Conservation (phyloP, 2,329 filamentous ascomycete genomes). For the Fusarium aywerte region DNA sequence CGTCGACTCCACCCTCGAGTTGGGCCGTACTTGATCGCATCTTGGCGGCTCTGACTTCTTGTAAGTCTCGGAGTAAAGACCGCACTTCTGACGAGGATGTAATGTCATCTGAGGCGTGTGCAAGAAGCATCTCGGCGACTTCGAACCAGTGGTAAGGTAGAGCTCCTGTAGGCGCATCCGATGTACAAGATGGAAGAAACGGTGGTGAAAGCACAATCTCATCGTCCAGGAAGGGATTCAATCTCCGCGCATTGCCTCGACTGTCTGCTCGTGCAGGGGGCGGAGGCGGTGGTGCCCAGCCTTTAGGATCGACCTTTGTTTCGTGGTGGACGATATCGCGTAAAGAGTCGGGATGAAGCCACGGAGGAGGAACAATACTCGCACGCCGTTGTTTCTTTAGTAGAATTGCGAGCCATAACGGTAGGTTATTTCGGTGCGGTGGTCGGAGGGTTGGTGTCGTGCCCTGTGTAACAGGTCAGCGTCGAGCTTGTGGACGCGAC, state of each 20-base stretch:
- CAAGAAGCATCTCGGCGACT: conserved; percentile 85
- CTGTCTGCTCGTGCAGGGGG: conserved; percentile 65
- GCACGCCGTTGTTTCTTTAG: conserved; percentile 94
- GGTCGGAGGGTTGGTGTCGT: conserved; percentile 80
- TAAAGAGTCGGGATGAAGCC: conserved; percentile 83
- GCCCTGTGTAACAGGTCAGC: conserved; percentile 66
- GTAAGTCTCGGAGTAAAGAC: conserved; percentile 79
- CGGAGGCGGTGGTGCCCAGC: conserved; percentile 82
- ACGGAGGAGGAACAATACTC: conserved; percentile 90
- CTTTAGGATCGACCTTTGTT: conserved; percentile 73
- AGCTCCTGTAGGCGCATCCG: conserved; percentile 72
- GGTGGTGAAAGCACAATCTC: conserved; percentile 70
- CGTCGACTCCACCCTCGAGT: conserved; percentile 75
- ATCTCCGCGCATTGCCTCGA: conserved; percentile 55
- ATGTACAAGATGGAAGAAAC: conserved; percentile 80
- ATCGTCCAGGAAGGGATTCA: conserved; percentile 43
- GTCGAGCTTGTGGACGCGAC: conserved; percentile 27
- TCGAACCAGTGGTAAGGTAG: conserved; percentile 98
- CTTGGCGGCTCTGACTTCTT: conserved; percentile 91
- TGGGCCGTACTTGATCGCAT: conserved; percentile 79
- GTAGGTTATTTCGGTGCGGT: conserved; percentile 80
- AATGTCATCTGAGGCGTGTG: conserved; percentile 86
- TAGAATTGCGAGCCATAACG: conserved; percentile 93
- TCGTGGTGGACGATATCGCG: conserved; percentile 83
- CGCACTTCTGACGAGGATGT: conserved; percentile 77